Base-by-base conservation (phyloP, 2,329 filamentous ascomycete species). In the Diplodia scrobiculata region DNA sequence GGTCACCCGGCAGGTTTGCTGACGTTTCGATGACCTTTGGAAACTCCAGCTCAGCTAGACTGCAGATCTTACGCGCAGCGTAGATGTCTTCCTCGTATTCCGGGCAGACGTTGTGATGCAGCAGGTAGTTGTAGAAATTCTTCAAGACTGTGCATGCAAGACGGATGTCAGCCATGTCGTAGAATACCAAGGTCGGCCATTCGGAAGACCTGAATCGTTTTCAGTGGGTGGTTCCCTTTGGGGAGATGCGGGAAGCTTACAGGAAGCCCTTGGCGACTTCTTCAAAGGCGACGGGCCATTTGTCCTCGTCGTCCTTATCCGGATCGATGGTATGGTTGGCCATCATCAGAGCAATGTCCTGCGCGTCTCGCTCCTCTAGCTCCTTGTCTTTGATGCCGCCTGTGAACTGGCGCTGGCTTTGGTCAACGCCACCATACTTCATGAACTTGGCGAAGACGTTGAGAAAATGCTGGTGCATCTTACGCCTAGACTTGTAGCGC, bases 41-140 rank as follows among this genome's bases (percentile, higher is more conserved):
- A 41, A 95, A 82, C 76, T 98, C 91, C 1, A 79, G 72, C 2
- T 86, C 82, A 1, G 91, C 91, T 14, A 82, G 73, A 21, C 87
- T 83, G 71, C 92, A 96, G 32, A 94, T 75, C 1, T 75, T 75
- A 7, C 89, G 81, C 0, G 93, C 92, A 0, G 83, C 80, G 17
- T 85, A 78, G 67, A 98, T 82, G 69, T 94, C 85, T 0, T 83
- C 80, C 0, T 78, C 81, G 73, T 93, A 90, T 75, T 98, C 95
- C 0, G 90, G 89, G 72, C 92, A 97, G 17, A 96, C 94, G 45
- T 90, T 85, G 73, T 98, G 93, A 68, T 90, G 86, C 10, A 93
- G 82, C 0, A 98, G 82, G 70, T 97, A 99, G 69, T 91, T 91
- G 69, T 97, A 86, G 74, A 98, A 98, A 73, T 95, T 96, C 67